Base-by-base conservation (phyloP, 768 basidiomycete species). In the Macrolepiota dolichaula region DNA sequence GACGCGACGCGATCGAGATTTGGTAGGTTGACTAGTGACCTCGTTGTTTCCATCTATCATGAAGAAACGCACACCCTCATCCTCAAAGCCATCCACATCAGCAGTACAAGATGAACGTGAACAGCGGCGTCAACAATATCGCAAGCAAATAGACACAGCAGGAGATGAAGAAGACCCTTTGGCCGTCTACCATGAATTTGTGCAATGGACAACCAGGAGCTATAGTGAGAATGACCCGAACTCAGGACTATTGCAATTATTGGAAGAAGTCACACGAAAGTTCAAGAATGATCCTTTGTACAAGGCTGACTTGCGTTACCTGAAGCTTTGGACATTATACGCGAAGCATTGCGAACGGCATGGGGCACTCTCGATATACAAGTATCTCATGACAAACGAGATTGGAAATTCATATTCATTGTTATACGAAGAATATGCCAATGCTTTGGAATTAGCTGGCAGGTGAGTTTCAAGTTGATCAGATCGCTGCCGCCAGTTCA, bases 361-460 rank as follows among this genome's bases (percentile, higher is more conserved):
- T 3, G 79, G 81, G 17, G 85, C 85, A 50, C 81, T 93, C 32
- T 82, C 81, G 37, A 82, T 87, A 36, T 98, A 92, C 74, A 83
- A 85, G 27, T 88, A 86, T 72, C 74, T 95, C 55, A 73, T 91
- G 65, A 83, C 84, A 57, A 86, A 82, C 62, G 87, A 86, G 46
- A 88, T 95, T 68, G 94, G 92, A 10, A 87, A 83, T 27, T 81
- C 82, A 1, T 91, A 90, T 71, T 85, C 92, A 1, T 76, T 89
- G 49, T 75, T 97, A 51, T 99, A 97, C 68, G 94, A 96, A 71
- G 94, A 96, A 67, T 98, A 94, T 72, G 94, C 96, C 1, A 75
- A 79, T 38, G 78, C 87, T 2, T 78, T 96, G 57, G 95, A 98
- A 74, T 76, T 79, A 49, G 81, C 82, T 44, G 88, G 89, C 66